These are phyloP conservation scores for Glomus cerebriforme DNA, from an alignment of 192 early-diverging fungal genomes.

Conservation along the genomic window DNA sequence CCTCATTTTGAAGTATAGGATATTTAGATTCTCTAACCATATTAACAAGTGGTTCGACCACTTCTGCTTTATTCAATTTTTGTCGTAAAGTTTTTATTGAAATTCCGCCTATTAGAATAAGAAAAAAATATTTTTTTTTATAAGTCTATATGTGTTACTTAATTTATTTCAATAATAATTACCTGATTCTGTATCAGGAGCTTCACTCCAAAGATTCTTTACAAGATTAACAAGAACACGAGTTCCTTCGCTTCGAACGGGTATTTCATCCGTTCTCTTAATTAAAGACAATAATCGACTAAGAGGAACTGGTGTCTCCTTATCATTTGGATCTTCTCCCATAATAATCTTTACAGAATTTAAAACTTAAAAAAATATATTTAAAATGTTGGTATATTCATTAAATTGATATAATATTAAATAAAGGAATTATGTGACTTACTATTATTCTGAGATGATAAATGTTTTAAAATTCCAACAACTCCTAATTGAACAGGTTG, in stretches of 20 bases:
- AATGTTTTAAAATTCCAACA: conserved; percentile 57
- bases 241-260: conserved; percentile 56
- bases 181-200: conserved; percentile 19
- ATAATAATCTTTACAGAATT: conserved; percentile 12
- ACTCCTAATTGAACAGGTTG: conserved; percentile 55
- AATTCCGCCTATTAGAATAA: conserved; percentile 14
- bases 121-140: background rate
- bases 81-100: conserved; percentile 42
- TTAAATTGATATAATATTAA: background rate
- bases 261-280: conserved; percentile 51
- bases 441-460: conserved; percentile 45
- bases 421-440: conserved; percentile 26
- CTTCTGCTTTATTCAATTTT: conserved; percentile 36
- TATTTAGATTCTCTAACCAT: conserved; percentile 56
- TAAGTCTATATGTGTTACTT: background rate
- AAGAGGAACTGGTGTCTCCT: conserved; percentile 34
- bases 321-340: background rate
- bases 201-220: conserved; percentile 51
- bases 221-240: conserved; percentile 53
- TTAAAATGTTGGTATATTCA: background rate
- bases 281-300: conserved; percentile 44
- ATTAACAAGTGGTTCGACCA: conserved; percentile 45
- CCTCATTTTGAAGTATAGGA: conserved; percentile 59
- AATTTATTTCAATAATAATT: background rate
- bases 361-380: conserved; percentile 13